Percentiles rank a stretch among this genome's conserved stretches.
phyloP scores from a whole-genome alignment of 2,329 filamentous ascomycete genomes.

The Nemania abortiva region DNA sequence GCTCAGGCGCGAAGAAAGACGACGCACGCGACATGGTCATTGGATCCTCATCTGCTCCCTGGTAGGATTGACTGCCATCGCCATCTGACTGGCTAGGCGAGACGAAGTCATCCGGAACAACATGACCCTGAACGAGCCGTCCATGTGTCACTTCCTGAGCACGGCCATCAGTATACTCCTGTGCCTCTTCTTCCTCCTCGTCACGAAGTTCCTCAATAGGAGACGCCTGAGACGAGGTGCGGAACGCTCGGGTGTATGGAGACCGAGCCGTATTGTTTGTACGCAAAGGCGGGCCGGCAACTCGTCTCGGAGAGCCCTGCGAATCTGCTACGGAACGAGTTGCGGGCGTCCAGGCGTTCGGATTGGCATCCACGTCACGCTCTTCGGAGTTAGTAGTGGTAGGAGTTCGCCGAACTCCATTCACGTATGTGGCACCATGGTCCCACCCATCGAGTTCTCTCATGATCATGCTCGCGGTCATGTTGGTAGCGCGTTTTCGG shows the following conservation, averaged over 20 bases:
- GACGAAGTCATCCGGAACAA: constrained; percentile 93
- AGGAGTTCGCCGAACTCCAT: constrained; percentile 45
- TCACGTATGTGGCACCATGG: constrained; percentile 45
- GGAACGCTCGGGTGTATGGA: constrained; percentile 48
- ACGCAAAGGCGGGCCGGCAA: constrained; percentile 50
- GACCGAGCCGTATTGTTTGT: constrained; percentile 49
- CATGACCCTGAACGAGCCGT: constrained; percentile 90
- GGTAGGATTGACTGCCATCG: constrained; percentile 67
- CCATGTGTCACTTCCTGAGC: constrained; percentile 92
- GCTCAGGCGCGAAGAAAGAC: constrained; percentile 78
- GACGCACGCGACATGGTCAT: constrained; percentile 87
- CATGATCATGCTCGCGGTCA: constrained; percentile 84
- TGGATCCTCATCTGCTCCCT: constrained; percentile 73
- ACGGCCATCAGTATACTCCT: constrained; percentile 80
- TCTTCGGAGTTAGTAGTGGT: constrained; percentile 42
- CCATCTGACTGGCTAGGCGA: constrained; percentile 76
- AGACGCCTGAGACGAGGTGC: constrained; percentile 53
- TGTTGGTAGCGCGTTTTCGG: constrained; percentile 71
- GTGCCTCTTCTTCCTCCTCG: constrained; percentile 56
- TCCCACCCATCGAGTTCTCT: constrained; percentile 70
- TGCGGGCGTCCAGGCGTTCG: constrained; percentile 45
- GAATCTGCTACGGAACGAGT: constrained; percentile 55
- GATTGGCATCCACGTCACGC: constrained; percentile 49
- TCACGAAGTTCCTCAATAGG: constrained; percentile 53
- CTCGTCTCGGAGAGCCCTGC: constrained; percentile 58